Evolutionary conservation across 768 basidiomycete genomes (phyloP), one percentile per base, ranked within the genome.

Genomic region (Trametes cinnabarina): DNA sequence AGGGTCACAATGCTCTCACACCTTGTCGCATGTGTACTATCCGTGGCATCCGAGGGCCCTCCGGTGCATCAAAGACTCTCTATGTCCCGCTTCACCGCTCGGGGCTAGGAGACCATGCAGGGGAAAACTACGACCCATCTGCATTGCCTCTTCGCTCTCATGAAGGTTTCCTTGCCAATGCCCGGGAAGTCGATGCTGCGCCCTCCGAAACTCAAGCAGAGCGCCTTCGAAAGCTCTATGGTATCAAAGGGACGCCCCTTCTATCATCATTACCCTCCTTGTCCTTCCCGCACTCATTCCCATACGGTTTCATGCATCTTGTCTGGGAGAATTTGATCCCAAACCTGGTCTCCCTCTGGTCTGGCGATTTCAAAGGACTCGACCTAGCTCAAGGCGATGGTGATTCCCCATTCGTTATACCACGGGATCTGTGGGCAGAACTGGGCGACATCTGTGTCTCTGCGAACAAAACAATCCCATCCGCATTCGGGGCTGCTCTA

Each of bases 301-400:
- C 67, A 1, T 57, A 62, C 35, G 71, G 66, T 44, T 65, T 67
- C 44, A 71, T 72, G 71, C 70, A 71, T 42, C 61, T 69, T 3
- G 28, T 70, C 9, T 68, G 59, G 56, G 66, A 66, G 51, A 71
- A 70, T 42, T 46, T 69, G 11, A 53, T 66, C 42, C 51, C 52
- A 30, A 62, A 63, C 14, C 64, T 72, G 10, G 40, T 66, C 26
- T 9, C 37, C 3, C 51, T 69, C 11, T 71, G 68, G 69, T 61
- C 64, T 0, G 68, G 65, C 11, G 37, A 41, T 1, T 70, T 61
- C 61, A 70, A 69, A 53, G 63, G 47, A 17, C 51, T 64, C 3
- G 34, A 14, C 7, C 34, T 34, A 14, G 34, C 34, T 7, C 8
- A 34, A 34, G 34, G 34, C 7, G 63, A 66, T 15, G 32, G n/a